Evolutionary conservation across 169 alveolate species (phyloP).

Genomic region (Cryptosporidium sp.): DNA sequence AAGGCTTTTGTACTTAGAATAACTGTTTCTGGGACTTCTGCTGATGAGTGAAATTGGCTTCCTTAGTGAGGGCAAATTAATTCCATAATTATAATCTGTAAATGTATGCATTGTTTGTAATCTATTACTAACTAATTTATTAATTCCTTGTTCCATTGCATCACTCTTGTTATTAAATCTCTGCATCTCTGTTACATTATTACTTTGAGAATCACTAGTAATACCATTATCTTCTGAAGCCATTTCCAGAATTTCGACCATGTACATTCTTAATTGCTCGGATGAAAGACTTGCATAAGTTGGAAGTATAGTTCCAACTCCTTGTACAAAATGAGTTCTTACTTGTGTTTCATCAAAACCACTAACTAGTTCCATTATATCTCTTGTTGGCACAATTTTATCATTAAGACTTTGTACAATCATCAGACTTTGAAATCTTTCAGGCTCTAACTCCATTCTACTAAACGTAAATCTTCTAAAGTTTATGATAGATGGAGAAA

Average conservation of each 20-base stretch:
- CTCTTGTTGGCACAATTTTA: conserved; percentile 71
- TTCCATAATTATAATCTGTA: conserved; percentile 14
- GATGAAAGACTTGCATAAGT: conserved; percentile 70
- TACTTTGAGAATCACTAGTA: not conserved
- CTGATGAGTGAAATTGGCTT: conserved; percentile 34
- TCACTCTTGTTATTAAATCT: not conserved
- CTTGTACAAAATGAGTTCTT: conserved; percentile 56
- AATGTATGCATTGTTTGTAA: conserved; percentile 53
- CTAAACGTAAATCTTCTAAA: conserved; percentile 45
- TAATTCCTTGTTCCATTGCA: conserved; percentile 12
- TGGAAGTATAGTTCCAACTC: conserved; percentile 57
- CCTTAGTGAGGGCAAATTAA: conserved; percentile 47
- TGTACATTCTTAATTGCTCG: conserved; percentile 20
- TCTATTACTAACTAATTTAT: conserved; percentile 41
- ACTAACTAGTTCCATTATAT: conserved; percentile 60
- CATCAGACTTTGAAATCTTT: conserved; percentile 49
- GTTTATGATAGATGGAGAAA: conserved; percentile 61
- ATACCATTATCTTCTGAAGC: not conserved
- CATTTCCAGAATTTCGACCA: conserved; percentile 30
- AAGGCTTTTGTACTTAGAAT: conserved; percentile 18
- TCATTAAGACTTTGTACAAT: conserved; percentile 68
- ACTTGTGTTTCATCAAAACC: conserved; percentile 24
- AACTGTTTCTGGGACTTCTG: not conserved
- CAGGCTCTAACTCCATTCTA: conserved; percentile 46
- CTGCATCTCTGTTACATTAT: conserved; percentile 4